Percentiles rank a stretch among this genome's conserved stretches.
phyloP scores from a whole-genome alignment of 441 rosid genomes.

The Corymbia calophylla region DNA sequence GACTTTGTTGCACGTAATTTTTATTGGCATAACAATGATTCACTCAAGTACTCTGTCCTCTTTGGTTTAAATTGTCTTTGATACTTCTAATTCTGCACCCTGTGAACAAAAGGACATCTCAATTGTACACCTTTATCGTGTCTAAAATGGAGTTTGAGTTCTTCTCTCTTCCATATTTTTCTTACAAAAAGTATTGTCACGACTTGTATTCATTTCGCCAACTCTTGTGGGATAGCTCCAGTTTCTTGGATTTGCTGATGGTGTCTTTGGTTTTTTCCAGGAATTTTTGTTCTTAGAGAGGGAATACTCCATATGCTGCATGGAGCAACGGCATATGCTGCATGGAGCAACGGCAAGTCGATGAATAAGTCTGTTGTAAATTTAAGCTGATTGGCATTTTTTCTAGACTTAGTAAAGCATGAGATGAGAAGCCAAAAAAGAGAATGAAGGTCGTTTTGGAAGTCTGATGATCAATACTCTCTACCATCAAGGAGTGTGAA shows the following conservation, averaged over 20 bases:
- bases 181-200: not conserved
- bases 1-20: not conserved
- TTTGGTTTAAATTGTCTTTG: not conserved
- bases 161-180: not conserved
- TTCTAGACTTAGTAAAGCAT: not conserved
- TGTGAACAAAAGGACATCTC: not conserved
- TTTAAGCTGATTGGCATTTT: not conserved
- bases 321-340: conserved; percentile 57
- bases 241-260: not conserved
- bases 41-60: not conserved
- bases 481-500: not conserved
- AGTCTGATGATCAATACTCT: not conserved
- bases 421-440: not conserved
- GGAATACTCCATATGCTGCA: conserved; percentile 65
- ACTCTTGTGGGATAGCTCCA: not conserved
- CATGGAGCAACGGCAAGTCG: conserved; percentile 42
- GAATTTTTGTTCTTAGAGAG: conserved; percentile 87
- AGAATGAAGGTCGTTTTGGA: not conserved
- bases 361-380: not conserved
- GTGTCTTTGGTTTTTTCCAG: conserved; percentile 23
- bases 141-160: not conserved
- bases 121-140: not conserved
- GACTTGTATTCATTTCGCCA: not conserved
- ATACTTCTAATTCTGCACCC: not conserved
- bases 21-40: not conserved